A percentile compares a stretch with the other conserved stretches of the same genome.
These are phyloP conservation scores for Pseudomonodictys pantanalensis DNA, from an alignment of 495 filamentous ascomycete species.

Conservation along the genomic window DNA sequence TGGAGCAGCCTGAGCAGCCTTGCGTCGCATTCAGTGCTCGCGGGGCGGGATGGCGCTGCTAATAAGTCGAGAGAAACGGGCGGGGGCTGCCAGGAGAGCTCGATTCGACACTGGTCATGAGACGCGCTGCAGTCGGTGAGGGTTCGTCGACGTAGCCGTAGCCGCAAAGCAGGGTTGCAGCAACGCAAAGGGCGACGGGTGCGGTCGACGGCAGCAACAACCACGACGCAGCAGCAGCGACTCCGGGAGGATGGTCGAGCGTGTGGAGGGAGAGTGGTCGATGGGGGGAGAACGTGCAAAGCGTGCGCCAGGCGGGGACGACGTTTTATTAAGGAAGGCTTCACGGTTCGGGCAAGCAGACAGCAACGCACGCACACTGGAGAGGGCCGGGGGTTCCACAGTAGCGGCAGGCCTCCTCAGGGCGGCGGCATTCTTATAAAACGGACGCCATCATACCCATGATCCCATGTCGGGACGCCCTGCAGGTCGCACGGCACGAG, in stretches of 20 bases:
- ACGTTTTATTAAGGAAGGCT: neutral
- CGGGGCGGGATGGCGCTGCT: slow-evolving; percentile 3
- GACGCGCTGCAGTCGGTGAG: slow-evolving; percentile 9
- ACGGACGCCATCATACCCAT: neutral
- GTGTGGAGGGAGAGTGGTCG: neutral
- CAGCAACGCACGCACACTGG: too few species aligned
- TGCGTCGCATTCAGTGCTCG: slow-evolving; percentile 12
- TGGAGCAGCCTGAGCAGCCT: slow-evolving; percentile 31
- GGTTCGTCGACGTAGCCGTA: neutral
- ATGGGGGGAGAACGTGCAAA: neutral
- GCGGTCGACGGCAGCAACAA: too few species aligned
- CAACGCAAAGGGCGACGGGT: neutral
- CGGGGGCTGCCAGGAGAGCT: neutral
- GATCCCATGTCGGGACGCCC: neutral
- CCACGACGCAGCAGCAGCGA: too few species aligned
- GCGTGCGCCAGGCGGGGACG: neutral
- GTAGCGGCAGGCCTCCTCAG: too few species aligned
- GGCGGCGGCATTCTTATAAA: too few species aligned
- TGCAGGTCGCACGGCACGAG: slow-evolving; percentile 9
- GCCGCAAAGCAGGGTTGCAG: neutral
- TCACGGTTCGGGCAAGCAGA: neutral
- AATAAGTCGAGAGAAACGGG: slow-evolving; percentile 7
- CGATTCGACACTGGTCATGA: slow-evolving; percentile 21
- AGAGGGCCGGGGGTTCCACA: too few species aligned
- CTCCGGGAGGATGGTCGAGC: neutral